phyloP scores from a whole-genome alignment of 257 asterid genomes.

The Fraxinus anomala region DNA sequence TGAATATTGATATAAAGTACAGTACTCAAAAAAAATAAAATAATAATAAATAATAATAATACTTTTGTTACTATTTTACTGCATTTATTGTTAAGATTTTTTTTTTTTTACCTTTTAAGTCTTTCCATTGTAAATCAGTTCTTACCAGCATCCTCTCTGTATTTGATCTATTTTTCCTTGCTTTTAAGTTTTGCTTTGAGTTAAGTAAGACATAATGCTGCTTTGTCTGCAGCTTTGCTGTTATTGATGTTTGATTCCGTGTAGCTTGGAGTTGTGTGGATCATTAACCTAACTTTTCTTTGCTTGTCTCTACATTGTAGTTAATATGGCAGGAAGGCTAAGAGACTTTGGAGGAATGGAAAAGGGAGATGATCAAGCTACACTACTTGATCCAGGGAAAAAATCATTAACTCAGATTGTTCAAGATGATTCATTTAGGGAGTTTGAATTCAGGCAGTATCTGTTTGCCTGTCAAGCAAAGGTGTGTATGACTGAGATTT shows the following conservation, averaged over 20 bases:
- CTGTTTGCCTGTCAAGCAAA: conserved; percentile 96
- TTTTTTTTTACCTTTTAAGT: not conserved
- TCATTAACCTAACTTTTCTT: conserved; percentile 27
- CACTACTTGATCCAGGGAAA: conserved; percentile 72
- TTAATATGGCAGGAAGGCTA: conserved; percentile 64
- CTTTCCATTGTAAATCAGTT: not conserved
- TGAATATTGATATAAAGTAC: not conserved
- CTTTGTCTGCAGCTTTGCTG: conserved; percentile 17
- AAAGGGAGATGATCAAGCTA: conserved; percentile 85
- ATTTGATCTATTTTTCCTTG: not conserved
- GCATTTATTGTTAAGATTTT: not conserved
- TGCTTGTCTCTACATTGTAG: conserved; percentile 43
- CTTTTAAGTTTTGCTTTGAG: not conserved
- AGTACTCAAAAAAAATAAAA: no score
- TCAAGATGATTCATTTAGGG: conserved; percentile 92
- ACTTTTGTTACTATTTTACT: not conserved
- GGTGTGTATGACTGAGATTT: conserved; percentile 51
- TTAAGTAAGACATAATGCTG: conserved; percentile 17
- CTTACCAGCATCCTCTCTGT: not conserved
- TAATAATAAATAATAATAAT: no score
- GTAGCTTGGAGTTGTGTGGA: conserved; percentile 4
- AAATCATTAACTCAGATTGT: conserved; percentile 78
- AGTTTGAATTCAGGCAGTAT: conserved; percentile 96
- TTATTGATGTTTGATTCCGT: not conserved
- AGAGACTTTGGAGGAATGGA: conserved; percentile 94